Conservation (phyloP, 495 filamentous ascomycete genomes). For the Bathelium albidoporum region DNA sequence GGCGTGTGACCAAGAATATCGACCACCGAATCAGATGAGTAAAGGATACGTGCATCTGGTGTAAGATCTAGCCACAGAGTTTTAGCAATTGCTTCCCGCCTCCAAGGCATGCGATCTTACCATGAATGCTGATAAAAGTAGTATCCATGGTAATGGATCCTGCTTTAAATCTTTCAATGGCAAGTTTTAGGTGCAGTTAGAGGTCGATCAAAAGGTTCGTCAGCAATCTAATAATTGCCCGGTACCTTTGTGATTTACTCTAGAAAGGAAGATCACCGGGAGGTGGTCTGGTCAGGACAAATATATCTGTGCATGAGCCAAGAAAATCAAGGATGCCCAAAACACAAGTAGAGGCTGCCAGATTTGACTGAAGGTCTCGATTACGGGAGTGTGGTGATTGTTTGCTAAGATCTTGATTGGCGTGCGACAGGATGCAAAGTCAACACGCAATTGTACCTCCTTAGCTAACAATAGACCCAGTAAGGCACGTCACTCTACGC, state of each 20-base stretch:
- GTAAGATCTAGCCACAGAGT: slow-evolving; percentile 48
- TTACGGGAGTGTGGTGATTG: background rate
- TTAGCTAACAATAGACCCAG: background rate
- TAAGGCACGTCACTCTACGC: background rate
- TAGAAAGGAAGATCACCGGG: background rate
- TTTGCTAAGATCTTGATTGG: background rate
- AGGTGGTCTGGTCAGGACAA: background rate
- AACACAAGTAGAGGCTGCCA: background rate
- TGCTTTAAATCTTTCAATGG: background rate
- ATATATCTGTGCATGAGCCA: slow-evolving; percentile 1
- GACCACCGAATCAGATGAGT: slow-evolving; percentile 70
- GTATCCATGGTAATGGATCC: slow-evolving; percentile 56
- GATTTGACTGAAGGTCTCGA: background rate
- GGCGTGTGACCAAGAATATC: slow-evolving; percentile 76
- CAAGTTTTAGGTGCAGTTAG: background rate
- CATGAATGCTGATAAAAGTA: slow-evolving; percentile 90
- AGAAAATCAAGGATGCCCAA: background rate
- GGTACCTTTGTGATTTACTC: background rate
- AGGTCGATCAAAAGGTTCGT: slow-evolving; percentile 1
- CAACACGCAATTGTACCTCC: background rate
- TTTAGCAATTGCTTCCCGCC: background rate
- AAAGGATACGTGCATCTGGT: slow-evolving; percentile 68
- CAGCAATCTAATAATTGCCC: slow-evolving; percentile 11
- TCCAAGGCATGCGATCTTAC: slow-evolving; percentile 39
- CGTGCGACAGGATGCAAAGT: background rate